Conservation (phyloP, 2,329 filamentous ascomycete species). For the Penicillium sp. region DNA sequence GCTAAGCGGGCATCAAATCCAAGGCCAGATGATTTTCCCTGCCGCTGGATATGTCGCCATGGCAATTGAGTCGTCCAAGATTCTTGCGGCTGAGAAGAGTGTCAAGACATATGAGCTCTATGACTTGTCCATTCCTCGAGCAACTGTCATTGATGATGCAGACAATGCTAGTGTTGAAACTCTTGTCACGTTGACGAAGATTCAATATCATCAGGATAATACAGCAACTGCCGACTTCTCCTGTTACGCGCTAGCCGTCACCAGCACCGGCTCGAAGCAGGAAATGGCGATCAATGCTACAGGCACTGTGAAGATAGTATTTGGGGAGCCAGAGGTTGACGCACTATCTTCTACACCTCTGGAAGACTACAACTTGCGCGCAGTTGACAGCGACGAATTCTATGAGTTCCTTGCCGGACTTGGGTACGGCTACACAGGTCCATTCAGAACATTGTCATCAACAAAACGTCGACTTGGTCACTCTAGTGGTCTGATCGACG, state of each 20-base stretch:
- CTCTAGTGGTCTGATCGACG: conserved; percentile 10
- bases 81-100: not conserved
- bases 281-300: conserved; percentile 1
- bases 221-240: not conserved
- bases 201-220: not conserved
- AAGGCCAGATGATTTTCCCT: conserved; percentile 29
- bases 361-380: not conserved
- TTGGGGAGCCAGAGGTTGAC: not conserved
- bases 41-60: conserved; percentile 27
- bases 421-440: conserved; percentile 26
- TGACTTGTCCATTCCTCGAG: not conserved
- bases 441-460: conserved; percentile 19
- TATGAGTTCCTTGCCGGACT: conserved; percentile 22
- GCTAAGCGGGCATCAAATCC: conserved; percentile 31
- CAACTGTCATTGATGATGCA: not conserved
- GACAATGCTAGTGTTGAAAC: not conserved
- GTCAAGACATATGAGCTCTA: not conserved
- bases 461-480: conserved; percentile 13
- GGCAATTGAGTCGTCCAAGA: conserved; percentile 21
- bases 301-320: not conserved
- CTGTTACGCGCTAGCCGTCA: not conserved
- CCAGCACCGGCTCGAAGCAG: not conserved
- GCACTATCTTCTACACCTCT: not conserved
- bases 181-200: not conserved
- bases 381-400: conserved; percentile 21